Evolutionary conservation across 805 yeast genomes (phyloP), one percentile per base, ranked within the genome.

Genomic region (Pichia occidentalis): DNA sequence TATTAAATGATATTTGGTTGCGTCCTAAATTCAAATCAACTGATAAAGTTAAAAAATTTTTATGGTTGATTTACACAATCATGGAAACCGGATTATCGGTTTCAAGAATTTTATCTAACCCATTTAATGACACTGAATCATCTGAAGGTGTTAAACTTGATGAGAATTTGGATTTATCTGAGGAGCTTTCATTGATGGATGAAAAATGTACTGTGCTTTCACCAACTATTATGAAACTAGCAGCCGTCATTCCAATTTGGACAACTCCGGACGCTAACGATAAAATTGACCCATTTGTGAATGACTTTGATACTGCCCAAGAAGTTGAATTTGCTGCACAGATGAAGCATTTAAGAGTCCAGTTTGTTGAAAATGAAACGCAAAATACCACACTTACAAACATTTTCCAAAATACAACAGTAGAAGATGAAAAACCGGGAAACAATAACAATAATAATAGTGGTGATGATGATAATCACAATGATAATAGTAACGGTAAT

Each of bases 11-110:
- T 50, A 70, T 88, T 28, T 78, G 90, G 57, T 70, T 85, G 57
- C 73, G 77, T 46, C 60, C 77, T 2, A 62, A 66, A 4, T 70
- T 76, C 28, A 71, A 77, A 39, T 84, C 95, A 4, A 56, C 54
- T 19, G 77, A 76, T 40, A 71, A 95, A 44, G 85, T 85, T 2
- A 62, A 70, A 37, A 68, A 92, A 26, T 78, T 90, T 46, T 58
- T 90, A 43, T 90, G 97, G 97, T 61, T 90, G 25, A 52, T 85
- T 29, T 88, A 85, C 48, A 72, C 85, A 2, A 85, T 81, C 51
- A 63, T 83, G 46, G 96, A 90, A 53, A 83, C 95, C 0, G 70
- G 73, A 42, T 65, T 84, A 45, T 56, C 70, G 1, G 63, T 67
- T 1, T 77, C 69, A 20, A 73, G 71, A 39, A 49, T 60, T 21